Percentiles rank a stretch among this genome's conserved stretches.
phyloP scores from a whole-genome alignment of 2,329 filamentous ascomycete genomes.

The Colletotrichum sidae region DNA sequence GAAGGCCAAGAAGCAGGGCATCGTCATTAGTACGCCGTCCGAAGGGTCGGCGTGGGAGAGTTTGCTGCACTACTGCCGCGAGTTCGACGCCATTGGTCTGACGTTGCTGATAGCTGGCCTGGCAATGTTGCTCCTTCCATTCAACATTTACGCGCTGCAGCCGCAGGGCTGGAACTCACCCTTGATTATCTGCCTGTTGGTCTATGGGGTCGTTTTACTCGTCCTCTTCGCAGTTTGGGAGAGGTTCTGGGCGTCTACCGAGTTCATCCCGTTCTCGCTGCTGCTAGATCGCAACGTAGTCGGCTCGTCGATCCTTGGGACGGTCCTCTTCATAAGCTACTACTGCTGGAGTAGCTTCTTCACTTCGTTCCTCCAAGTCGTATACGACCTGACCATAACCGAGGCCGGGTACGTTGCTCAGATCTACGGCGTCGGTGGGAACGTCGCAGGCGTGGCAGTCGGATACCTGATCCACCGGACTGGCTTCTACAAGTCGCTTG shows the following conservation, averaged over 20 bases:
- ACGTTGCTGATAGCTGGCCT: slow-evolving; percentile 62
- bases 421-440: slow-evolving; percentile 63
- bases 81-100: slow-evolving; percentile 68
- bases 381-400: slow-evolving; percentile 55
- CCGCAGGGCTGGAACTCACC: slow-evolving; percentile 56
- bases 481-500: slow-evolving; percentile 61
- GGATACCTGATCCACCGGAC: slow-evolving; percentile 59
- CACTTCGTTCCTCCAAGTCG: slow-evolving; percentile 66
- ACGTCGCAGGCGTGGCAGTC: slow-evolving; percentile 60
- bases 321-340: slow-evolving; percentile 60
- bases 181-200: slow-evolving; percentile 61
- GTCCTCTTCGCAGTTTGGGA: slow-evolving; percentile 63
- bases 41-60: slow-evolving; percentile 57
- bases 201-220: slow-evolving; percentile 65
- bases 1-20: slow-evolving; percentile 65
- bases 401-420: slow-evolving; percentile 60
- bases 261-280: slow-evolving; percentile 66
- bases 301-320: slow-evolving; percentile 59
- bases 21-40: slow-evolving; percentile 54
- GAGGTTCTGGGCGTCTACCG: slow-evolving; percentile 46
- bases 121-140: slow-evolving; percentile 67
- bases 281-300: slow-evolving; percentile 64
- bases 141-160: slow-evolving; percentile 58
- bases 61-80: slow-evolving; percentile 62
- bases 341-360: slow-evolving; percentile 67